A percentile compares a stretch with the other conserved stretches of the same genome.
These are phyloP conservation scores for Leccinum pachyderme DNA, from an alignment of 1,284 basidiomycete genomes.

Conservation along the genomic window DNA sequence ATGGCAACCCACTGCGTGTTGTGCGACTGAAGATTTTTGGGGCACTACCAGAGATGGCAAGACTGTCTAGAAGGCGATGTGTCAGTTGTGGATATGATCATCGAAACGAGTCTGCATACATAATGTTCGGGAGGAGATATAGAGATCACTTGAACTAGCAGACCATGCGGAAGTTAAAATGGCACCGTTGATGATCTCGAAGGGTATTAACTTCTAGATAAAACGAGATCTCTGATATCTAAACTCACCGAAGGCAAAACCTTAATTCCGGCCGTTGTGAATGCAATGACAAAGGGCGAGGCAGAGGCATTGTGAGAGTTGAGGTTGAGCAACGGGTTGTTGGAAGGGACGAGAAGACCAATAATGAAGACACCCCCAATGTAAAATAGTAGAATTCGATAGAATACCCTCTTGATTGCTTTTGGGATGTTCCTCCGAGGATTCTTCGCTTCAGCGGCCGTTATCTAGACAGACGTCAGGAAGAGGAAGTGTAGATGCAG, in stretches of 20 bases:
- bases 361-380: slow-evolving; percentile 45
- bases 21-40: slow-evolving; percentile 56
- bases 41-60: slow-evolving; percentile 56
- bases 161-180: slow-evolving; percentile 62
- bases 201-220: slow-evolving; percentile 29
- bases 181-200: slow-evolving; percentile 50
- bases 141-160: slow-evolving; percentile 27
- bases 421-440: slow-evolving; percentile 34
- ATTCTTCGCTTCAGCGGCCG: slow-evolving; percentile 44
- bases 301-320: slow-evolving; percentile 34
- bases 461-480: slow-evolving; percentile 31
- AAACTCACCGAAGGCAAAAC: slow-evolving; percentile 41
- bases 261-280: slow-evolving; percentile 47
- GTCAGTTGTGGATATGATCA: background rate
- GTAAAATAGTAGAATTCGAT: slow-evolving; percentile 51
- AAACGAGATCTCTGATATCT: background rate
- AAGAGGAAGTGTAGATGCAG: background rate
- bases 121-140: background rate
- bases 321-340: slow-evolving; percentile 39
- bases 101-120: background rate
- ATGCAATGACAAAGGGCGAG: slow-evolving; percentile 52
- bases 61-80: slow-evolving; percentile 39
- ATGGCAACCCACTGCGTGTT: slow-evolving; percentile 56
- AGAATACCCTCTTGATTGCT: slow-evolving; percentile 48
- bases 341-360: slow-evolving; percentile 48